Evolutionary conservation across 2,329 filamentous ascomycete species (phyloP).

Genomic region (Fusarium sp.): DNA sequence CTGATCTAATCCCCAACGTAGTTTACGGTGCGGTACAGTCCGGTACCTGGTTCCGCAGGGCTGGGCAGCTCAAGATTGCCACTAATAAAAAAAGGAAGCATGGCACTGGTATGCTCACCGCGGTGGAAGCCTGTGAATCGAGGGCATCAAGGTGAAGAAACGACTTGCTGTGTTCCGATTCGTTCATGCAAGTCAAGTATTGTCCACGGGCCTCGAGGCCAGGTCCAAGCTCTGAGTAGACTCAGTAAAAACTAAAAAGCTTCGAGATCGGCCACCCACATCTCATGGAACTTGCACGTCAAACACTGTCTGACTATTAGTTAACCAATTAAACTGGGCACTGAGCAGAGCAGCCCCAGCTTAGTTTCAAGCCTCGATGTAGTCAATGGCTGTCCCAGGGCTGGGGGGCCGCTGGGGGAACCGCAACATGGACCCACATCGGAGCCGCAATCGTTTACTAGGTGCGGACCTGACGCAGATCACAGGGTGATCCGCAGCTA

Average conservation of each 20-base stretch:
- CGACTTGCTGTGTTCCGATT: conserved; percentile 7
- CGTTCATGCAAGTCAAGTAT: conserved; percentile 29
- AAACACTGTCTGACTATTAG: conserved; percentile 17
- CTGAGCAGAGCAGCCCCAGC: neutral
- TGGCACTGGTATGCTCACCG: conserved; percentile 31
- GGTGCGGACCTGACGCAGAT: conserved; percentile 37
- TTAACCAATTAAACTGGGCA: conserved; percentile 6
- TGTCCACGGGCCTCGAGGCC: neutral
- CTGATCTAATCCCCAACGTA: neutral
- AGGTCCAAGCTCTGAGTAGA: conserved; percentile 10
- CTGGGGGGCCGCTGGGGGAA: conserved; percentile 46
- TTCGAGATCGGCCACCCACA: conserved; percentile 3
- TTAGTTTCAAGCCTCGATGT: conserved; percentile 26
- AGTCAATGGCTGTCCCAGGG: conserved; percentile 11
- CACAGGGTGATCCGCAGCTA: conserved; percentile 45
- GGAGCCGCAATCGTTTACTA: conserved; percentile 44
- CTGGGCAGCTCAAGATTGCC: neutral
- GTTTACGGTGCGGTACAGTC: neutral
- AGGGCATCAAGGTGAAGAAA: neutral
- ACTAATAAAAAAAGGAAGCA: conserved; percentile 1
- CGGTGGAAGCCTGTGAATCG: conserved; percentile 8
- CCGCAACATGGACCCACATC: conserved; percentile 45
- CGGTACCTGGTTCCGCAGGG: conserved; percentile 11
- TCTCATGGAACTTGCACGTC: conserved; percentile 22
- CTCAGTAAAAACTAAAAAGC: neutral